Evolutionary conservation across 345 rosid species (phyloP).

Genomic region (Acer negundo): DNA sequence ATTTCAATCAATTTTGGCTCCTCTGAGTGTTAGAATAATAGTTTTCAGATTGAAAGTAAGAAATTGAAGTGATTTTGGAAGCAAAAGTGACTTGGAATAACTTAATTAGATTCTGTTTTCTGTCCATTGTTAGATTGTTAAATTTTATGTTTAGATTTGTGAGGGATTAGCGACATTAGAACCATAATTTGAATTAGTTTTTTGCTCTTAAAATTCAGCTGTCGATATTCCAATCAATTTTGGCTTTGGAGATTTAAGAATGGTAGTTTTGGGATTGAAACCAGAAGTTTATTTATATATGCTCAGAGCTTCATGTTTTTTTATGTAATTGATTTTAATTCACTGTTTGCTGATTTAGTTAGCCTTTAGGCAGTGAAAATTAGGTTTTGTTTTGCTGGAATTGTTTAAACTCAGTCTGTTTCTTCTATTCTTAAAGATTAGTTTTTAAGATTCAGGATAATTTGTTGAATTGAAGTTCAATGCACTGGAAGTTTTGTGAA

Average conservation of each 20-base stretch:
- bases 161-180: background rate
- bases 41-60: background rate
- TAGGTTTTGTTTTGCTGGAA: no score
- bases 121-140: background rate
- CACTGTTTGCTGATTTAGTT: background rate
- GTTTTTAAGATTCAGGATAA: no score
- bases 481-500: no score
- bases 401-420: no score
- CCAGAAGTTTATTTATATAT: no score
- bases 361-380: no score
- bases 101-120: no score
- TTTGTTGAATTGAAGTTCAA: no score
- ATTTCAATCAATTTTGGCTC: background rate
- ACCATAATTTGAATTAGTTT: background rate
- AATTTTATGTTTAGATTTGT: background rate
- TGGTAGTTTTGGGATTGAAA: background rate
- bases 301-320: background rate
- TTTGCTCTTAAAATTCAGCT: no score
- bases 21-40: background rate
- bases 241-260: background rate
- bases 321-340: background rate
- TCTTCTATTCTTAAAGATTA: no score
- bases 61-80: background rate
- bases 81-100: background rate
- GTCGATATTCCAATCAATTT: background rate